Base-by-base conservation (phyloP, 805 yeast genomes). In the Saccharomycopsis selenospora region DNA sequence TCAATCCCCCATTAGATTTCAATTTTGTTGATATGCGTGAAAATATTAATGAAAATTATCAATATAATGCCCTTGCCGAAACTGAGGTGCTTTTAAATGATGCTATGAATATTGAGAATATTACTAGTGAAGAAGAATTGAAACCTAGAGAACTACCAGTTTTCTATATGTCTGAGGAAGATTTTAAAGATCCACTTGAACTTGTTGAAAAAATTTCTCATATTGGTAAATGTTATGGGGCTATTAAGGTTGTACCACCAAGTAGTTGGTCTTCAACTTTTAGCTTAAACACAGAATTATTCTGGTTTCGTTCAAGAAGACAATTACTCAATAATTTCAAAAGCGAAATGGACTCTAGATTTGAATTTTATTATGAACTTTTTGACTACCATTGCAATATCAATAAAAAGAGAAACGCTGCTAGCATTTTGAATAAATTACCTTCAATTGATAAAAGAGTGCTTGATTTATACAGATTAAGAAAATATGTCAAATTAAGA, bases 401-500 rank as follows among this genome's bases (percentile, higher is more conserved):
- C 22, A 48, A 54, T 26, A 30, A 28, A 17, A 56, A 55, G 22
- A 58, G 54, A 10, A 57, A 49, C 7, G 67, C 66, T n/a, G 53
- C 56, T 22, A 53, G 56, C 10, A 47, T 58, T 6, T 48, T 68
- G 8, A 54, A 61, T 24, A 79, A 76, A 55, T 61, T 82, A 8
- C 93, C 93, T 1, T 71, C 76, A 56, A 78, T 84, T 25, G 87
- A 84, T 56, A 79, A 78, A 55, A 66, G 84, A 46, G 75, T 80
- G 1, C 61, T 85, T 38, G 90, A 85, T 63, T 65, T 85, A 29
- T 85, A 71, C 61, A 68, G 76, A 38, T 63, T 85, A 36, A 72
- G 76, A 55, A 66, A 73, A 33, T 70, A 77, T 11, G 93, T 86
- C 1, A 66, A 72, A 17, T 59, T 75, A 14, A 68, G 83, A 51